Percentiles rank a stretch among this genome's conserved stretches.
Conservation (phyloP, 208 protist genomes). For the Crithidia thermophila region DNA sequence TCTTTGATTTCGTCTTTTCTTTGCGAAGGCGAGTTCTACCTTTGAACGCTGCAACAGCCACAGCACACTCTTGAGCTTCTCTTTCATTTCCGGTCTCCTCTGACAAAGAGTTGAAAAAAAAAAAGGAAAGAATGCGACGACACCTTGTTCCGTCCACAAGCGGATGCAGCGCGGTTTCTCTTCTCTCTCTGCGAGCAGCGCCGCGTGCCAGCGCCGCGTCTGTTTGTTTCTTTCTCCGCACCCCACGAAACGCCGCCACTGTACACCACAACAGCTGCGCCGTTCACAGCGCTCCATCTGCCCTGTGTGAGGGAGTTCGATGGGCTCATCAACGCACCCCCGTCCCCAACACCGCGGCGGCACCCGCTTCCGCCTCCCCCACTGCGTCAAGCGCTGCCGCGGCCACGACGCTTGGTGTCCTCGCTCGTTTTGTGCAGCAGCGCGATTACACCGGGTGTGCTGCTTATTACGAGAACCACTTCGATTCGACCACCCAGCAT, state of each 20-base stretch:
- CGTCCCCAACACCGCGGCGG: background rate
- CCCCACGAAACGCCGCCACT: background rate
- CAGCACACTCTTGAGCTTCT: too few relatives aligned
- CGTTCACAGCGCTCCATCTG: too few relatives aligned
- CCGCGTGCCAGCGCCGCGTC: background rate
- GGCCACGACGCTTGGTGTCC: slow-evolving; percentile 11
- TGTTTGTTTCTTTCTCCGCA: background rate
- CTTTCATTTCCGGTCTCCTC: too few relatives aligned
- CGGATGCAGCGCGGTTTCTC: background rate
- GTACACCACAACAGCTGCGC: too few relatives aligned
- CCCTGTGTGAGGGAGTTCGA: too few relatives aligned
- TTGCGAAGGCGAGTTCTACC: too few relatives aligned
- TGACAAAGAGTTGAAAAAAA: too few relatives aligned
- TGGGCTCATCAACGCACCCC: too few relatives aligned
- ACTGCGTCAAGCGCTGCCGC: background rate
- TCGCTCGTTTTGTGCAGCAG: slow-evolving; percentile 32
- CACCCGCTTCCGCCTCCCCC: background rate
- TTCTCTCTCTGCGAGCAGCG: background rate
- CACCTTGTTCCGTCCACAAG: too few relatives aligned
- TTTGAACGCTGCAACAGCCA: too few relatives aligned
- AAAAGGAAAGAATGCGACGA: too few relatives aligned
- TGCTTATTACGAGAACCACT: slow-evolving; percentile 38
- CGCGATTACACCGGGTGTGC: slow-evolving; percentile 37
- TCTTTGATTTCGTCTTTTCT: too few relatives aligned
- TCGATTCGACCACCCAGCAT: slow-evolving; percentile 29